Evolutionary conservation across 345 rosid genomes (phyloP).

Genomic region (Salix suchowensis): DNA sequence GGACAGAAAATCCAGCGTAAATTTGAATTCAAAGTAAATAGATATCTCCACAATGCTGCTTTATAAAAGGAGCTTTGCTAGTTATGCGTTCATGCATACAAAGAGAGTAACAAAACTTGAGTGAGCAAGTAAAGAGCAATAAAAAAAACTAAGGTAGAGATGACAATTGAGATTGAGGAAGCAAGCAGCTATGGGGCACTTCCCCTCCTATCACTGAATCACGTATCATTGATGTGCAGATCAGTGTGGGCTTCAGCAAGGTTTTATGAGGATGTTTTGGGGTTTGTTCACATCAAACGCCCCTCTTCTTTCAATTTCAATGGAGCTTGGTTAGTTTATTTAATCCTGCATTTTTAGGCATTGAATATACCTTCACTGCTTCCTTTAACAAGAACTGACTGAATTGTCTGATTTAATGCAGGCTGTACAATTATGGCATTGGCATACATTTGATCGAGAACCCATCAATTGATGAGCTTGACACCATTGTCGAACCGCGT

Average conservation of each 20-base stretch:
- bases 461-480: slow-evolving; percentile 37
- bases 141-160: neutral
- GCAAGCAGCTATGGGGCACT: slow-evolving; percentile 30
- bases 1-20: neutral
- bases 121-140: neutral
- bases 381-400: neutral
- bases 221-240: slow-evolving; percentile 45
- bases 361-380: neutral
- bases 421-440: slow-evolving; percentile 56
- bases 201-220: slow-evolving; percentile 53
- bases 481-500: slow-evolving; percentile 30
- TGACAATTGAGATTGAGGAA: slow-evolving; percentile 28
- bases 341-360: neutral
- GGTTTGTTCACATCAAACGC: slow-evolving; percentile 51
- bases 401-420: neutral
- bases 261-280: slow-evolving; percentile 48
- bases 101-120: neutral
- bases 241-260: slow-evolving; percentile 42
- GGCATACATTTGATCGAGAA: slow-evolving; percentile 61
- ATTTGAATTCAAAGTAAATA: slow-evolving; percentile 9
- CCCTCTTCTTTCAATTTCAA: slow-evolving; percentile 64
- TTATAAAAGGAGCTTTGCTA: slow-evolving; percentile 22
- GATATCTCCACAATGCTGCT: neutral
- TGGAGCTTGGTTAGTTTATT: slow-evolving; percentile 32
- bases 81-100: neutral